Conservation (phyloP, 768 basidiomycete genomes). For the Candolleomyces eurysporus region DNA sequence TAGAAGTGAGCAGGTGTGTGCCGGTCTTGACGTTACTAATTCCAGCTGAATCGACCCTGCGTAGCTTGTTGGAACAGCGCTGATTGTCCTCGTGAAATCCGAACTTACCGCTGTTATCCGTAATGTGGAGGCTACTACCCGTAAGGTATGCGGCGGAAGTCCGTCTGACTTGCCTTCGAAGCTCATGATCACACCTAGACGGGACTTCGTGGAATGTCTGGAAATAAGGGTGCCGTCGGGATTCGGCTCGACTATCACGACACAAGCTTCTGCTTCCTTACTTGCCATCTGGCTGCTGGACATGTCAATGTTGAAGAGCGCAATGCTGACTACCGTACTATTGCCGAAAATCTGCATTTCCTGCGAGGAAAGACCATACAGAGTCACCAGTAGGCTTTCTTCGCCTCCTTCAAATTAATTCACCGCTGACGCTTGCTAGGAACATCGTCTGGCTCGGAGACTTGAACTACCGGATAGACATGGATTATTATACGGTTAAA, state of each 20-base stretch:
- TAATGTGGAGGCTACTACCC: slow-evolving; percentile 87
- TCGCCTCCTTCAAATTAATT: background rate
- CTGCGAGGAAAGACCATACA: slow-evolving; percentile 84
- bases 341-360: slow-evolving; percentile 81
- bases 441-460: slow-evolving; percentile 94
- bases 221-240: slow-evolving; percentile 95
- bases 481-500: slow-evolving; percentile 81
- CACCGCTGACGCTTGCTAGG: slow-evolving; percentile 37
- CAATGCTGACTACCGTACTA: slow-evolving; percentile 90
- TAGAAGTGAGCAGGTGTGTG: slow-evolving; percentile 83
- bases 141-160: slow-evolving; percentile 59
- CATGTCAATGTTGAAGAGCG: slow-evolving; percentile 87
- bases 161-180: too few relatives aligned
- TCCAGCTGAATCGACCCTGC: slow-evolving; percentile 11
- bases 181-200: slow-evolving; percentile 44
- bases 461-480: slow-evolving; percentile 90
- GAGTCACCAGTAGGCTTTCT: slow-evolving; percentile 77
- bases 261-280: slow-evolving; percentile 92
- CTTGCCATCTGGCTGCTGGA: slow-evolving; percentile 96
- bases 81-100: slow-evolving; percentile 80
- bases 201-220: slow-evolving; percentile 90
- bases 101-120: slow-evolving; percentile 77
- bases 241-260: slow-evolving; percentile 91
- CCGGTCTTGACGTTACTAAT: background rate
- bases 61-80: slow-evolving; percentile 91